Evolutionary conservation across 2,329 filamentous ascomycete genomes (phyloP).

Genomic region (Myriangium duriaei): DNA sequence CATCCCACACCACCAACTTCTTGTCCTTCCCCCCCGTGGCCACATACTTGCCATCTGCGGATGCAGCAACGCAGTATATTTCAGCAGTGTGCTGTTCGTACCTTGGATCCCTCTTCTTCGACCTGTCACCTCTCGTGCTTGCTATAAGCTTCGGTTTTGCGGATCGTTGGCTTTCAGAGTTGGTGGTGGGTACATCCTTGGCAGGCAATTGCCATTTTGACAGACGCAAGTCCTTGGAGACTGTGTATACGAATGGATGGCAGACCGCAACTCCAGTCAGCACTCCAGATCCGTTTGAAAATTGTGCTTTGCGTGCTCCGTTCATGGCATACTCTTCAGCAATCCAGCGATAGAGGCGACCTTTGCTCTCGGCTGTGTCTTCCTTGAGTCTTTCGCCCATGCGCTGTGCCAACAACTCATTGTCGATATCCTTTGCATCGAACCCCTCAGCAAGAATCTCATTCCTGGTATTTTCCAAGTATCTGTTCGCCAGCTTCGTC

Average conservation of each 20-base stretch:
- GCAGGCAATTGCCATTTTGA: constrained; percentile 82
- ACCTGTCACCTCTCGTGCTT: constrained; percentile 49
- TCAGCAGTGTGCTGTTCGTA: constrained; percentile 61
- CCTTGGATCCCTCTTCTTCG: constrained; percentile 47
- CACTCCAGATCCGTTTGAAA: constrained; percentile 64
- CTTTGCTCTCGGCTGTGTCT: constrained; percentile 84
- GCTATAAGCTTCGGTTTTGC: constrained; percentile 48
- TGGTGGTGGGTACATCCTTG: background rate
- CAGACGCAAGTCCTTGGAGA: constrained; percentile 70
- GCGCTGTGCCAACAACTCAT: constrained; percentile 64
- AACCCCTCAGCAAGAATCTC: constrained; percentile 71
- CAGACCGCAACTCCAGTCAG: constrained; percentile 71
- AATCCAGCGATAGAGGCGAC: constrained; percentile 72
- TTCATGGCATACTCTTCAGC: constrained; percentile 60
- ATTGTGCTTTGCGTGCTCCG: constrained; percentile 55
- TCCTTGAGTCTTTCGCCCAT: constrained; percentile 65
- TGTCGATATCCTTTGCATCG: constrained; percentile 85
- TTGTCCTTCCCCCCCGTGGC: constrained; percentile 81
- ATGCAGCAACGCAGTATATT: constrained; percentile 77
- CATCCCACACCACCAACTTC: constrained; percentile 79
- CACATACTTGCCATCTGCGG: constrained; percentile 78
- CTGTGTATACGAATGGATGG: constrained; percentile 73
- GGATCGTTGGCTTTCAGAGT: constrained; percentile 45
- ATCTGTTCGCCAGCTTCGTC: constrained; percentile 76
- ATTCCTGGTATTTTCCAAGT: constrained; percentile 77